Evolutionary conservation across 306 rosid species (phyloP), one percentile per base, ranked within the genome.

Genomic region (Cyamopsis tetragonoloba): DNA sequence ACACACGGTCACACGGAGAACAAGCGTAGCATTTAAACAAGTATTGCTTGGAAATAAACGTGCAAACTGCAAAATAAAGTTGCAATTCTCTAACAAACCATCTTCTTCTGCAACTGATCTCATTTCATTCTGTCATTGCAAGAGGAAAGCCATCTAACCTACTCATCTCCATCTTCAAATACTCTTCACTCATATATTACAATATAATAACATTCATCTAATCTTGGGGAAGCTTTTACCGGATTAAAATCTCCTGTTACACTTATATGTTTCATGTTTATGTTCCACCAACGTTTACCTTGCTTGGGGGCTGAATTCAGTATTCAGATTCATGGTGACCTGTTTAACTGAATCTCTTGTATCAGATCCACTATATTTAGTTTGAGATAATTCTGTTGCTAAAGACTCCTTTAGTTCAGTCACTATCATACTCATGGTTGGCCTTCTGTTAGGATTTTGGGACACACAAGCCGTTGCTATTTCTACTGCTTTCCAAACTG

Each of bases 401-500:
- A 79, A 58, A 41, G 80, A 61, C 18, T 86, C 66, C 59, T 77
- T 72, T 7, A 84, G 63, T 34, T 68, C 78, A 18, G 6, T 31
- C 71, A 80, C 77, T 6, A 78, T 60, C 32, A 12, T 42, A 53
- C 65, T 65, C 71, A 80, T 84, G 37, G 14, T 77, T 50, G 86
- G 93, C 83, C 87, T 75, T 15, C 3, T 11, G 8, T 7, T 42
- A 8, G 76, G 49, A 34, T 11, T 18, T 7, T 59, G 13, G 26
- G 80, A 69, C 1, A 66, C 82, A 57, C 80, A 84, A 31, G 67
- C 63, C 79, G 73, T 62, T 56, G 84, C 86, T 65, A 77, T 11
- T 42, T 87, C 87, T 6, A 80, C 53, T 12, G 68, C 77, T 72
- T 67, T 82, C 89, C 86, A 82, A 7, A 32, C 75, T 2, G 80